These are phyloP conservation scores for Metarhizium anisopliae DNA, from an alignment of 2,329 filamentous ascomycete species.

Conservation along the genomic window DNA sequence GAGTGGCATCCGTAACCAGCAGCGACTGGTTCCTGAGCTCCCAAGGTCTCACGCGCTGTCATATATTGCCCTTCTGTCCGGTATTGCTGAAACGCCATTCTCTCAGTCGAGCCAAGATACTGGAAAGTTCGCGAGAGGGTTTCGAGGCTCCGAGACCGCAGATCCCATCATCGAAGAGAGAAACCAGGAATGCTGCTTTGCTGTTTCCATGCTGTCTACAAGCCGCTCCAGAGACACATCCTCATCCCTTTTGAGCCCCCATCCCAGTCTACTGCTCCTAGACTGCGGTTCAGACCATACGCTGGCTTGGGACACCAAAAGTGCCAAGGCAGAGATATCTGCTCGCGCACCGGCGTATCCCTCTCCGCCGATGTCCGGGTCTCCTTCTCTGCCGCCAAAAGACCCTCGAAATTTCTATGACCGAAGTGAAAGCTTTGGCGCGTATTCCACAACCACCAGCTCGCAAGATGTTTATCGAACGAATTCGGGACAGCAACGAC, in stretches of 20 bases:
- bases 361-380: slow-evolving; percentile 67
- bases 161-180: slow-evolving; percentile 31
- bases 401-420: slow-evolving; percentile 47
- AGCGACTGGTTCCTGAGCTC: background rate
- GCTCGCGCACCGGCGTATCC: slow-evolving; percentile 54
- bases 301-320: slow-evolving; percentile 3
- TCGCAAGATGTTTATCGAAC: slow-evolving; percentile 43
- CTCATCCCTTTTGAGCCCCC: slow-evolving; percentile 44
- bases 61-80: background rate
- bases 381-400: slow-evolving; percentile 52
- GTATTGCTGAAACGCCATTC: background rate
- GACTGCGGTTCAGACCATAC: slow-evolving; percentile 39
- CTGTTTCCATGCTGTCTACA: slow-evolving; percentile 46
- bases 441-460: slow-evolving; percentile 33
- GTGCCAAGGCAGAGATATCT: slow-evolving; percentile 34
- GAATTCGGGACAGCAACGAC: slow-evolving; percentile 18
- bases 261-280: slow-evolving; percentile 46
- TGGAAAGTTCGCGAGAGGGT: background rate
- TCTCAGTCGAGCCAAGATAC: background rate
- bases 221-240: slow-evolving; percentile 33
- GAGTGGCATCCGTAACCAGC: background rate
- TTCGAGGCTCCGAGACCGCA: background rate
- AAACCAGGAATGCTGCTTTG: slow-evolving; percentile 19
- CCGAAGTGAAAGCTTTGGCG: slow-evolving; percentile 36
- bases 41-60: background rate